Base-by-base conservation (phyloP, 805 yeast species). In the Zygosaccharomyces bailii region DNA sequence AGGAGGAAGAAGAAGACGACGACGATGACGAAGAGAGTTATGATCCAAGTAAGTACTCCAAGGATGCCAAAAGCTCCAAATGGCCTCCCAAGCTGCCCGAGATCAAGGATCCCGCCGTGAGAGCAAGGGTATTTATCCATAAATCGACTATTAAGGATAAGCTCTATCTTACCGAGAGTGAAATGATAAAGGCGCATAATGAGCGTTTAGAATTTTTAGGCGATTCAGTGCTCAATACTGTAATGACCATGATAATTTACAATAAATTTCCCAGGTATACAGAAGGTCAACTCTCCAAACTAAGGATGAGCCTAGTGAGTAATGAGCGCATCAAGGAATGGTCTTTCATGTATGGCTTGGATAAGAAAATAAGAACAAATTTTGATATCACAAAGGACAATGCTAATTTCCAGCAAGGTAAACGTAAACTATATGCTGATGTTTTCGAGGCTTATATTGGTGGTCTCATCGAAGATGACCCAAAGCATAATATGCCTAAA, bases 391-490 rank as follows among this genome's bases (percentile, higher is more conserved):
- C 50, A 7, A 48, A 50, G 20, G 57, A 53, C 16, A 55, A 61
- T 18, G 44, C 49, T 2, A 52, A 49, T 14, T 70, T 74, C 42
- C 61, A 66, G 21, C 67, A 69, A 25, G 86, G 86, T 6, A 78
- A 74, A 46, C 76, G 76, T 51, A 93, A 93, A 59, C 69, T 85
- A 3, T 76, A 75, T 57, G 96, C 98, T 0, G 99, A 91, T 70
- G 80, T 85, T 0, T 86, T 91, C 60, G 99, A 93, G 66, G 96
- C 98, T 0, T 91, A 91, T 54, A 74, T 93, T 36, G 98, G 96
- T 5, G 99, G 95, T 0, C 64, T 91, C 24, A 70, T 78, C 17
- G 95, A 86, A 50, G 69, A 75, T 34, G 65, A 69, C 17, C 59
- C 63, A 32, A 67, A 67, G 9, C 63, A 67, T 13, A 76, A 79